Evolutionary conservation across 371 early-diverging fungal species (phyloP).

Genomic region (Mortierella sp.): DNA sequence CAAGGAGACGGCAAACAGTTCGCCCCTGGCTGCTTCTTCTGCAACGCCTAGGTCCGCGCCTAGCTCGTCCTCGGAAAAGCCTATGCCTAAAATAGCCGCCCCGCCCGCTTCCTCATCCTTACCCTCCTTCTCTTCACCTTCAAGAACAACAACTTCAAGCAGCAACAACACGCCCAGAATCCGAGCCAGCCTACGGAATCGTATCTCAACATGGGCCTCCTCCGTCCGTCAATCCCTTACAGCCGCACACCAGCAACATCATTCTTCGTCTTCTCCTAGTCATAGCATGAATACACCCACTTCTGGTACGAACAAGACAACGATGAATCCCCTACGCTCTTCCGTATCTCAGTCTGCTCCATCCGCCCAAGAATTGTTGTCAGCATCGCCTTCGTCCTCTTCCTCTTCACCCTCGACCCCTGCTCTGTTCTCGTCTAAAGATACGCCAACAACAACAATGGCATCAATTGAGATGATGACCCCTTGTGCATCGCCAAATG

Average conservation of each 20-base stretch:
- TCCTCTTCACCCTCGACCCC: background rate
- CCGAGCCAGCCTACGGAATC: conserved; percentile 19
- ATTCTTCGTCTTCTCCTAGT: background rate
- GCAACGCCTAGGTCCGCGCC: background rate
- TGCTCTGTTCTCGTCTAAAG: background rate
- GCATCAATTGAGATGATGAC: background rate
- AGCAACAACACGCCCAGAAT: background rate
- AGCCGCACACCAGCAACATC: background rate
- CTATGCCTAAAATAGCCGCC: background rate
- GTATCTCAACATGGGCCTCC: conserved; percentile 35
- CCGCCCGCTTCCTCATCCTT: too few species aligned
- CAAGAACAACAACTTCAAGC: background rate
- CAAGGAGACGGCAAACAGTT: background rate
- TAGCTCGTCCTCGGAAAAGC: background rate
- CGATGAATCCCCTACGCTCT: background rate
- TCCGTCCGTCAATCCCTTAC: conserved; percentile 28
- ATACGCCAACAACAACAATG: background rate
- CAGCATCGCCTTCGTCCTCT: background rate
- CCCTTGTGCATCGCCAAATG: background rate
- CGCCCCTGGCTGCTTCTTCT: background rate
- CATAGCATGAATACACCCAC: background rate
- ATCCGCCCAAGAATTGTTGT: background rate
- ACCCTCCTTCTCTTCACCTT: too few species aligned
- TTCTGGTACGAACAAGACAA: background rate
- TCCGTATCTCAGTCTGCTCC: conserved; percentile 7